Evolutionary conservation across 2,329 filamentous ascomycete genomes (phyloP).

Genomic region (Pseudogymnoascus sp.): DNA sequence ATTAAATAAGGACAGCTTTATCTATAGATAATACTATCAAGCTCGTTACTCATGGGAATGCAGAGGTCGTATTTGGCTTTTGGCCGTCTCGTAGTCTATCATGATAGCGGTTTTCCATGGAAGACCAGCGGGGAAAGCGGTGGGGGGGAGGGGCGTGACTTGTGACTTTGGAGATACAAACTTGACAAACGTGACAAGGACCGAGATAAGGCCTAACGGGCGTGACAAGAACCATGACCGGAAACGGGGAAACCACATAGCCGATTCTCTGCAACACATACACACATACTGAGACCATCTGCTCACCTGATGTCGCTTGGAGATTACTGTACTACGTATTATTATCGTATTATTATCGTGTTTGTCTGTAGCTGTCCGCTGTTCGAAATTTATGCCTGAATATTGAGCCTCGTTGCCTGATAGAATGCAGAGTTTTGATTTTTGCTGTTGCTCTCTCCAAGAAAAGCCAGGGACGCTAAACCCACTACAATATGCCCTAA

Average conservation of each 20-base stretch:
- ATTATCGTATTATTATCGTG: not conserved
- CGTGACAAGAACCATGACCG: no score
- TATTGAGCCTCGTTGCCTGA: not conserved
- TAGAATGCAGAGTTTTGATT: not conserved
- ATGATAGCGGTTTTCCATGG: not conserved
- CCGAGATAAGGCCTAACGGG: not conserved
- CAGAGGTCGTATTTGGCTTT: not conserved
- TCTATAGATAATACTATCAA: no score
- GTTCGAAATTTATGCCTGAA: no score
- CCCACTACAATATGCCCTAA: not conserved
- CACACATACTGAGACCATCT: no score
- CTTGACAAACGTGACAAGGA: slow-evolving; percentile 4
- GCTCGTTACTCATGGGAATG: not conserved
- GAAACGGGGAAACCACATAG: not conserved
- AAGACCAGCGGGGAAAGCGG: not conserved
- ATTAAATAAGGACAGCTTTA: no score
- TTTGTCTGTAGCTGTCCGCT: not conserved
- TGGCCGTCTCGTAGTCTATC: not conserved
- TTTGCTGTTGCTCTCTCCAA: slow-evolving; percentile 7
- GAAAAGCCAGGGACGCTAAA: not conserved
- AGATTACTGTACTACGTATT: not conserved
- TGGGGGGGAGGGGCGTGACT: slow-evolving; percentile 7
- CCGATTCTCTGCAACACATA: not conserved
- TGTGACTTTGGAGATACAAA: not conserved
- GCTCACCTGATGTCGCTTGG: no score